A percentile compares a stretch with the other conserved stretches of the same genome.
Conservation (phyloP, 257 asterid genomes). For the Solanum etuberosum region DNA sequence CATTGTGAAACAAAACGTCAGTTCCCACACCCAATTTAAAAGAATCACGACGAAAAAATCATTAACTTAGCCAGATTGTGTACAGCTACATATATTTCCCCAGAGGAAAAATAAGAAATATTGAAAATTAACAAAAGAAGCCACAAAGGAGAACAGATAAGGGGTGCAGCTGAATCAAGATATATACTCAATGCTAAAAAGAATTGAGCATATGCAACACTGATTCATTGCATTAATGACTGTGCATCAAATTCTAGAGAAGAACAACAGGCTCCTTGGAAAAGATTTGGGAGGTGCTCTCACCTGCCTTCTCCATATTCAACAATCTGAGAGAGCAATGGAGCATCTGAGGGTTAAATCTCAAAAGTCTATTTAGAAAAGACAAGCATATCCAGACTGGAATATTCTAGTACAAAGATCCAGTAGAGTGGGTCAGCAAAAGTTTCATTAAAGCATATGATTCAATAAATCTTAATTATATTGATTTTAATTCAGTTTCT, state of each 20-base stretch:
- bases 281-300: background rate
- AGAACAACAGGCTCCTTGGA: background rate
- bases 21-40: background rate
- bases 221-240: background rate
- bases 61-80: background rate
- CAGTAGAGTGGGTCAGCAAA: background rate
- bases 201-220: background rate
- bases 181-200: background rate
- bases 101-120: background rate
- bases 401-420: background rate
- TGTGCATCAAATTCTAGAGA: background rate
- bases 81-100: background rate
- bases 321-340: background rate
- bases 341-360: background rate
- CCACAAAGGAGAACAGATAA: background rate
- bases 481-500: background rate
- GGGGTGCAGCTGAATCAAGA: background rate
- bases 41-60: background rate
- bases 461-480: background rate
- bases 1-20: background rate
- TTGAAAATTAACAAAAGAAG: background rate
- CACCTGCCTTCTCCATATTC: background rate
- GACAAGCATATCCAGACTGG: background rate
- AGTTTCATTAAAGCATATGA: background rate
- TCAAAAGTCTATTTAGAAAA: background rate